Conservation (phyloP, 2,329 filamentous ascomycete genomes). For the Aureobasidium namibiae region DNA sequence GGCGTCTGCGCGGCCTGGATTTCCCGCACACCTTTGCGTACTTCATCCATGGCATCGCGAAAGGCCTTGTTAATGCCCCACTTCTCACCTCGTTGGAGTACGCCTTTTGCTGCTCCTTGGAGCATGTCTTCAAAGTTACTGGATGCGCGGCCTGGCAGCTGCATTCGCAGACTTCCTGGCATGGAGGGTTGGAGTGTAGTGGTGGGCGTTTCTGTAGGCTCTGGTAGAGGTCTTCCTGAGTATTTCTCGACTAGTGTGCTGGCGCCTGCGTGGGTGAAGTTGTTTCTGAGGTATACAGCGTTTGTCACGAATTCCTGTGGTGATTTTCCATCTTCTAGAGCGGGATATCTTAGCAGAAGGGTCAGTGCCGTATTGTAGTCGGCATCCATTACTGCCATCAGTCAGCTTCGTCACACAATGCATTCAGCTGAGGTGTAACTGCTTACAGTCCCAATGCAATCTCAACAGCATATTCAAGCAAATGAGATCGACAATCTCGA, state of each 20-base stretch:
- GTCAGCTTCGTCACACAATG: not conserved
- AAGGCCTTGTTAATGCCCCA: constrained; percentile 74
- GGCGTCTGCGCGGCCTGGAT: constrained; percentile 43
- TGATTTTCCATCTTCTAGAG: constrained; percentile 29
- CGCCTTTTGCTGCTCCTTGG: constrained; percentile 66
- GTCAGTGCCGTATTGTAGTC: constrained; percentile 84
- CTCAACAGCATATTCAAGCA: constrained; percentile 89
- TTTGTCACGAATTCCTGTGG: constrained; percentile 73
- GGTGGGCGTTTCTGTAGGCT: constrained; percentile 21
- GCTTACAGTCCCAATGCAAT: constrained; percentile 79
- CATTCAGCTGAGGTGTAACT: not conserved
- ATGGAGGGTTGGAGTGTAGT: not conserved
- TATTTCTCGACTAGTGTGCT: constrained; percentile 63
- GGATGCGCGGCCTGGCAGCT: constrained; percentile 20
- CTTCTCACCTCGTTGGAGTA: constrained; percentile 64
- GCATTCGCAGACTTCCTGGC: not conserved
- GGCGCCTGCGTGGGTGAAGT: constrained; percentile 56
- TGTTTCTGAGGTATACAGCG: constrained; percentile 63
- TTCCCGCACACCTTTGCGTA: constrained; percentile 64
- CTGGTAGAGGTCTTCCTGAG: constrained; percentile 39
- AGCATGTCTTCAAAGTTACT: constrained; percentile 61
- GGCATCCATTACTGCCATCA: constrained; percentile 60
- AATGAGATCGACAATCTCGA: constrained; percentile 80
- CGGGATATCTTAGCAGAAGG: constrained; percentile 76
- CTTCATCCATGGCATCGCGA: constrained; percentile 72